Evolutionary conservation across 495 filamentous ascomycete species (phyloP).

Genomic region (Neurospora tetrasperma): DNA sequence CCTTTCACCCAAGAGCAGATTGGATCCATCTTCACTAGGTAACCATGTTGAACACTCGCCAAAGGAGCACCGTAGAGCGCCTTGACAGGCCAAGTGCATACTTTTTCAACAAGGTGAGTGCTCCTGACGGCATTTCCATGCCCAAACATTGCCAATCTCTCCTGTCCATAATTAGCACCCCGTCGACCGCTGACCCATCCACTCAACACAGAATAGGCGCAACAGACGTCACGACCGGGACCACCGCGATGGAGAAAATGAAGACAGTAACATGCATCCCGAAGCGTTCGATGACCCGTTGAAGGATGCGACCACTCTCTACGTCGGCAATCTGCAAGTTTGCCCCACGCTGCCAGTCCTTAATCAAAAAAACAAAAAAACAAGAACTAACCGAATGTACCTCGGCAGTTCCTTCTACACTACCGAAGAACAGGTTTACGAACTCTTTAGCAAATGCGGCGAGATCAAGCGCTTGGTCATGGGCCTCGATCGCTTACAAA

Average conservation of each 20-base stretch:
- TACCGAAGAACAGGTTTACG: slow-evolving; percentile 97
- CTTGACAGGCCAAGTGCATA: slow-evolving; percentile 87
- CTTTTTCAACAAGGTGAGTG: slow-evolving; percentile 61
- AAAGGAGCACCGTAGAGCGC: slow-evolving; percentile 64
- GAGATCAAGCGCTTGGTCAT: slow-evolving; percentile 98
- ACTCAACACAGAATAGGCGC: slow-evolving; percentile 44
- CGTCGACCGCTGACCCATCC: background rate
- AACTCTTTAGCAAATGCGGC: slow-evolving; percentile 92
- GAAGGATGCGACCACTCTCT: slow-evolving; percentile 83
- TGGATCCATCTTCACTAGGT: background rate
- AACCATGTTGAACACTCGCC: slow-evolving; percentile 1
- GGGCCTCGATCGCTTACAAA: slow-evolving; percentile 92
- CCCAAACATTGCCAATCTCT: background rate
- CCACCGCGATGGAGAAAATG: slow-evolving; percentile 43
- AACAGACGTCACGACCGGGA: slow-evolving; percentile 49
- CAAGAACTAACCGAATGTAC: slow-evolving; percentile 2
- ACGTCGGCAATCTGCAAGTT: slow-evolving; percentile 88
- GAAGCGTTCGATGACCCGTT: slow-evolving; percentile 62
- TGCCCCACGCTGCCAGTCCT: background rate
- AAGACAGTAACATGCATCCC: slow-evolving; percentile 34
- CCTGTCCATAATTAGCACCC: slow-evolving; percentile 1
- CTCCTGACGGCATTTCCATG: background rate
- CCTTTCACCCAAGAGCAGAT: background rate
- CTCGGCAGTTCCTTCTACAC: slow-evolving; percentile 88
- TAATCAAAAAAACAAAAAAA: no score